Evolutionary conservation across 148 eudicot species (phyloP), one percentile per base, ranked within the genome.

Genomic region (Talinum fruticosum): DNA sequence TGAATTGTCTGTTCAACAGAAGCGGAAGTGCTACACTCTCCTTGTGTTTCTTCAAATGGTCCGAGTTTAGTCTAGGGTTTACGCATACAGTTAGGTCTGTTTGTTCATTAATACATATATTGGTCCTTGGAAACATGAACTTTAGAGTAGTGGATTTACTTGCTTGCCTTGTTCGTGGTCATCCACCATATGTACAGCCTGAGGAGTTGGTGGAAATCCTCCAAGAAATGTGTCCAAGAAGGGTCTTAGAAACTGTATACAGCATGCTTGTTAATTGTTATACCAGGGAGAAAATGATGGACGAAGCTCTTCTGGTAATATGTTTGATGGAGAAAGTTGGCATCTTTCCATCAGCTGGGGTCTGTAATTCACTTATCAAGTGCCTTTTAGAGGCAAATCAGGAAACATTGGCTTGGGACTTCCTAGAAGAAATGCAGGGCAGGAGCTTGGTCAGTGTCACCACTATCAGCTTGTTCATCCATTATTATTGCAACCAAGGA

Each of bases 231-330:
- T 77, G 80, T 83, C 30, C 34, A 13, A 66, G 73, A 34, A 44
- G 79, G 72, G 70, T 37, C 76, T 74, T 69, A 74, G 81, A 76
- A 80, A 85, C 79, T 64, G 82, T 83, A 71, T 83, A 74, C 75
- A 86, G 91, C 81, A 86, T 88, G 87, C 84, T 86, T 79, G 87
- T 86, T 49, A 51, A 83, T 47, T 81, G 85, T 66, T 88, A 81
- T 74, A 70, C 66, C 54, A 34, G 21, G 72, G 79, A 77, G 49
- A 66, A 75, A 32, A 79, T 75, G 85, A 69, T 71, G 24, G 53
- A 75, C 59, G 76, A 67, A 53, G 84, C 86, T 79, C 37, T 85
- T 54, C 65, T 73, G 49, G 69, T 75, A 70, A 75, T 82, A 33
- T 73, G 83, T 73, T 69, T 83, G 68, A 83, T 85, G 84, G 82